Evolutionary conservation across 345 rosid genomes (phyloP), one percentile per base, ranked within the genome.

Genomic region (Laguncularia racemosa): DNA sequence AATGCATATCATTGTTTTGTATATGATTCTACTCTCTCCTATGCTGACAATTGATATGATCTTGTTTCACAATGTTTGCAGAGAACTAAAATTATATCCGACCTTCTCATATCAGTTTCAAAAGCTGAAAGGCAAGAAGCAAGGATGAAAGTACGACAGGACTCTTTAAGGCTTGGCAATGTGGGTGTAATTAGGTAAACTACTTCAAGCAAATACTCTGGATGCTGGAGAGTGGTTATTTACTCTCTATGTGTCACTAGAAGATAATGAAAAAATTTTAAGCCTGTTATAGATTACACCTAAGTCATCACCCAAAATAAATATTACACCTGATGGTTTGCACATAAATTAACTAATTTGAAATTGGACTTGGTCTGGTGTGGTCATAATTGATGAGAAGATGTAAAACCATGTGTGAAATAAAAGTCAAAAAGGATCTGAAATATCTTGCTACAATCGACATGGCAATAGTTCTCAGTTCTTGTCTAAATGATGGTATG

Each of bases 41-140:
- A 40, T 48, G 26, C 15, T 63, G 55, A 48, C 48, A 20, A 23
- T 46, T 14, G 6, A 16, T 3, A 14, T 51, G 26, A 51, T 51
- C 18, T 59, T 69, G 59, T 6, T 28, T 13, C 44, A 62, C 61
- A 60, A 54, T 73, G 5, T 57, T 45, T 79, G 82, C 86, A 95
- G 99, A 85, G 92, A 76, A 76, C 80, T 62, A 95, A 88, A 75
- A 76, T 85, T 56, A 81, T 95, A 71, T 90, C 95, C 46, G 99
- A 95, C 76, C 79, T 95, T 58, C 81, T 95, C 72, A 88, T 90
- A 78, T 83, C 99, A 20, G 91, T 90, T 65, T 95, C 99, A 53
- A 95, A 90, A 75, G 84, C 95, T 51, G 93, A 95, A 84, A 80
- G 99, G 72, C 95, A 85, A 63, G 99, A 90, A 84, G 96, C 99